Evolutionary conservation across 2,329 filamentous ascomycete species (phyloP), one percentile per base, ranked within the genome.

Genomic region (Ophiostoma piceae): DNA sequence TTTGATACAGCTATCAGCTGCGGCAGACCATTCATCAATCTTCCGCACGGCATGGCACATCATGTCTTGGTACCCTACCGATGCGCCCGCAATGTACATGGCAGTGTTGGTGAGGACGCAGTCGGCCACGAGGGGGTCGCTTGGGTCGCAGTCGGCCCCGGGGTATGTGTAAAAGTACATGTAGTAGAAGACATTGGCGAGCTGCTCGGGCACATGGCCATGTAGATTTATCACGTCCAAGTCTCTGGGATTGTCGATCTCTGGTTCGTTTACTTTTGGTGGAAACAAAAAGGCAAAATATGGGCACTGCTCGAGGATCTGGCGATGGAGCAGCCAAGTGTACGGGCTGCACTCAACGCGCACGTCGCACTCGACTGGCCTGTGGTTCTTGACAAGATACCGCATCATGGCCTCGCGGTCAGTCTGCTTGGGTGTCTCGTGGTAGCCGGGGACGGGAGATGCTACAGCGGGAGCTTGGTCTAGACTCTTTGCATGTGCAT

Each of bases 31-130:
- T 9, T 74, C 71, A 0, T 83, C 84, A 1, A 90, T 74, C 1
- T 82, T 80, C 3, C 80, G 77, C 1, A 82, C 73, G 0, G 85
- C 86, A 26, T 64, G 72, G n/a, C 69, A 67, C 74, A 75, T 77
- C 74, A 78, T 73, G 57, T 68, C 41, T 2, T 39, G 64, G 71
- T 72, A 75, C 22, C 68, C 68, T 16, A 77, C 73, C 3, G 74
- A 74, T 8, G 73, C 72, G 14, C 74, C 77, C 22, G 73, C 74
- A 64, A 78, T 68, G 71, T 73, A 79, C 71, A 73, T 71, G 67
- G 74, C 73, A 11, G 74, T 71, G 70, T 75, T 75, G 32, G 65
- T 67, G 39, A 70, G 37, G 54, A 78, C 51, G 69, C 71, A 68
- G 9, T 71, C 68, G 11, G 73, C 74, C 11, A 72, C 32, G 12